Percentiles rank a stretch among this genome's conserved stretches.
Conservation (phyloP, 805 yeast genomes). For the Candida nitratophila region DNA sequence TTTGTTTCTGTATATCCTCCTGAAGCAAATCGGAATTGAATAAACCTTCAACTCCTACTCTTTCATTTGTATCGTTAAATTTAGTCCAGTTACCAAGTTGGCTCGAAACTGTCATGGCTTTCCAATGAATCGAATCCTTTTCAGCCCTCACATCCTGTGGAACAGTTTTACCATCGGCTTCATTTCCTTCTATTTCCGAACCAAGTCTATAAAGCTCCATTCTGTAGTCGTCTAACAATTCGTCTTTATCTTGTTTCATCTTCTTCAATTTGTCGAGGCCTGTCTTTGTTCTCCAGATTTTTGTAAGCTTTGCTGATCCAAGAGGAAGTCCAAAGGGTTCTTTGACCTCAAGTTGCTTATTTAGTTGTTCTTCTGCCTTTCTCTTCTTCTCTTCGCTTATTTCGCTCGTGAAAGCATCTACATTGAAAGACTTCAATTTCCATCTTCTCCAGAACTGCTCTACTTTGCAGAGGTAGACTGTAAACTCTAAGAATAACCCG, state of each 20-base stretch:
- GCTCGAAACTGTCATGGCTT: constrained; percentile 16
- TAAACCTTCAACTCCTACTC: constrained; percentile 11
- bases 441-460: constrained; percentile 20
- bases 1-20: constrained; percentile 2
- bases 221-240: constrained; percentile 16
- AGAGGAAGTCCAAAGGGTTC: constrained; percentile 16
- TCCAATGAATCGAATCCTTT: constrained; percentile 17
- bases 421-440: constrained; percentile 21
- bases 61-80: constrained; percentile 8
- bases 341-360: constrained; percentile 5
- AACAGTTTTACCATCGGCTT: background rate
- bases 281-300: constrained; percentile 20
- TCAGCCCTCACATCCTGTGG: constrained; percentile 8
- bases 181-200: constrained; percentile 12
- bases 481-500: constrained; percentile 7
- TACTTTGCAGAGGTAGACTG: constrained; percentile 10
- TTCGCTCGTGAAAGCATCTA: constrained; percentile 5
- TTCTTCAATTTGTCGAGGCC: constrained; percentile 13
- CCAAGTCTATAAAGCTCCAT: constrained; percentile 22
- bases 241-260: constrained; percentile 6
- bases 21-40: constrained; percentile 6
- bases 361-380: constrained; percentile 16
- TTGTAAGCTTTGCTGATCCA: constrained; percentile 24
- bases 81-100: constrained; percentile 11
- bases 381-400: constrained; percentile 11